Percentiles rank a stretch among this genome's conserved stretches.
phyloP scores from a whole-genome alignment of 331 rosid genomes.

The Quercus lobata region DNA sequence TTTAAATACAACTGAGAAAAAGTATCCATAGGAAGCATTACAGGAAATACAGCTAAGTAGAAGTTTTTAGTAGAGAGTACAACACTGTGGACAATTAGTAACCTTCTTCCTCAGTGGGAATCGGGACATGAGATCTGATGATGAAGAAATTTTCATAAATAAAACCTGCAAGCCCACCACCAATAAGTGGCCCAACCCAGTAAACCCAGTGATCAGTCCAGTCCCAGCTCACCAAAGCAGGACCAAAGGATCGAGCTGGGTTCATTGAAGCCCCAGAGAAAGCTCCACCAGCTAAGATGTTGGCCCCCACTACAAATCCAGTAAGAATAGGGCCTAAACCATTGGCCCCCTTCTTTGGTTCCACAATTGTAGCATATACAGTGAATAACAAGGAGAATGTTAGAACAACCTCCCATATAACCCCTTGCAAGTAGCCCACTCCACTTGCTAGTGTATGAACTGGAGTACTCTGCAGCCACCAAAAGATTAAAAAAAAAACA shows the following conservation, averaged over 20 bases:
- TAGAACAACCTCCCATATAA: slow-evolving; percentile 74
- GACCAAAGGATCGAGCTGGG: slow-evolving; percentile 89
- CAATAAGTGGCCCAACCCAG: slow-evolving; percentile 91
- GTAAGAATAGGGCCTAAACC: slow-evolving; percentile 69
- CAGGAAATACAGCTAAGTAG: background rate
- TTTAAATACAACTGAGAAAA: background rate
- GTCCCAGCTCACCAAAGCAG: slow-evolving; percentile 68
- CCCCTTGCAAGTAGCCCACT: slow-evolving; percentile 64
- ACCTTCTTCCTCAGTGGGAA: slow-evolving; percentile 31
- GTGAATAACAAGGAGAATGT: slow-evolving; percentile 76
- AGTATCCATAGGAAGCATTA: background rate
- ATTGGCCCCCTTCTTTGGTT: slow-evolving; percentile 66
- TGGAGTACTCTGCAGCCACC: slow-evolving; percentile 53
- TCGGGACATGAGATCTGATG: slow-evolving; percentile 34
- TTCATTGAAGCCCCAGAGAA: slow-evolving; percentile 83
- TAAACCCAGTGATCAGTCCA: slow-evolving; percentile 95
- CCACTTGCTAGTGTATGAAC: slow-evolving; percentile 66
- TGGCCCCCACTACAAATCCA: slow-evolving; percentile 86
- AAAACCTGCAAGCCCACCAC: slow-evolving; percentile 80
- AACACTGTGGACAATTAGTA: background rate
- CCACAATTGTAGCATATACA: slow-evolving; percentile 76
- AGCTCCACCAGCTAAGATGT: slow-evolving; percentile 77
- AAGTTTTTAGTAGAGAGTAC: background rate
- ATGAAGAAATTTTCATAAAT: slow-evolving; percentile 74
- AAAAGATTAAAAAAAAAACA: background rate